Evolutionary conservation across 495 filamentous ascomycete genomes (phyloP).

Genomic region (Penicillium diatomitis): DNA sequence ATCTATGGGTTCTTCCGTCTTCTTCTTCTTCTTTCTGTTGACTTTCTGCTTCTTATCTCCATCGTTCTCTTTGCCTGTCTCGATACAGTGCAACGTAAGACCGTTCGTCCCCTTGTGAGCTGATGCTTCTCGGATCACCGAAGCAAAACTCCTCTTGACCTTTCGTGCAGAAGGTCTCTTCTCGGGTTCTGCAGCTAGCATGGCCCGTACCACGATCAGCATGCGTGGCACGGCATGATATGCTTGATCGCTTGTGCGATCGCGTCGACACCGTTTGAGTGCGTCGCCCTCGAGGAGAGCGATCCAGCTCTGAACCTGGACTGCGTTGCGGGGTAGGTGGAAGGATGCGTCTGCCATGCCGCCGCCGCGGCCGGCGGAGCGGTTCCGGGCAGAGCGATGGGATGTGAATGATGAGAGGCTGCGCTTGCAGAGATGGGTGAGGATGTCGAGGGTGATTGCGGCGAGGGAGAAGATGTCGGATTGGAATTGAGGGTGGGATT

Average conservation of each 20-base stretch:
- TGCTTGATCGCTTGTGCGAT: slow-evolving; percentile 36
- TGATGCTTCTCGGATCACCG: slow-evolving; percentile 10
- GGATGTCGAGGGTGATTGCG: slow-evolving; percentile 55
- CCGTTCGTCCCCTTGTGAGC: not conserved
- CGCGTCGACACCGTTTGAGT: slow-evolving; percentile 35
- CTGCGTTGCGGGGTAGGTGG: slow-evolving; percentile 59
- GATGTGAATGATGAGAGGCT: slow-evolving; percentile 59
- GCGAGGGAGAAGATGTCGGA: slow-evolving; percentile 35
- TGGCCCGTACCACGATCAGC: slow-evolving; percentile 34
- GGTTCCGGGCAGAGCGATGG: slow-evolving; percentile 65
- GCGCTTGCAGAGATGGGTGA: slow-evolving; percentile 70
- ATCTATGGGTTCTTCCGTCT: not conserved
- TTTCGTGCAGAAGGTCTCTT: slow-evolving; percentile 28
- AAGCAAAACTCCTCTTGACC: slow-evolving; percentile 17
- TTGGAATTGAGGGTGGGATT: no score
- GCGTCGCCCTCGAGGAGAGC: slow-evolving; percentile 56
- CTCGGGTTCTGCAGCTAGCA: slow-evolving; percentile 32
- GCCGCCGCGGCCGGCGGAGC: slow-evolving; percentile 54
- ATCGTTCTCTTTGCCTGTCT: not conserved
- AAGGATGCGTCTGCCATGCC: slow-evolving; percentile 72
- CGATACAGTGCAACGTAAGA: slow-evolving; percentile 9
- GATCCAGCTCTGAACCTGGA: slow-evolving; percentile 74
- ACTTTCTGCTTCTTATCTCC: not conserved
- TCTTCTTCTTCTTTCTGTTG: not conserved
- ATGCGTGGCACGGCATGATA: slow-evolving; percentile 33